These are phyloP conservation scores for Cubamyces lactineus DNA, from an alignment of 768 basidiomycete genomes.

Conservation along the genomic window DNA sequence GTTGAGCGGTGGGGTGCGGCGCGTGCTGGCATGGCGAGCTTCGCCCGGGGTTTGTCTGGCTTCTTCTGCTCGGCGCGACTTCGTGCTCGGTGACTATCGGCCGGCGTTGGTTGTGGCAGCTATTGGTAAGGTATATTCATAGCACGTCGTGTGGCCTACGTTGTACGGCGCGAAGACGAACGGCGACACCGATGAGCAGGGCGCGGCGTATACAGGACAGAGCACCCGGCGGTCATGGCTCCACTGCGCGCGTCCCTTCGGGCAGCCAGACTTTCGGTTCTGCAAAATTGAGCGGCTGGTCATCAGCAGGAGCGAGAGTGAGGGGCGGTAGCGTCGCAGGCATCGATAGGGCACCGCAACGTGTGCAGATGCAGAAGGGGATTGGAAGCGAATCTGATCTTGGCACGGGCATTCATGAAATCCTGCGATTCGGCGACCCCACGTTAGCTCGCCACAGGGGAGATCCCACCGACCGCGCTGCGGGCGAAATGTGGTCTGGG, in stretches of 20 bases:
- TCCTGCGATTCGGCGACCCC: too few species aligned
- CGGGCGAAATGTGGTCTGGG: neutral
- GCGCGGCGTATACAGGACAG: neutral
- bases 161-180: neutral
- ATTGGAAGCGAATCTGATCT: too few species aligned
- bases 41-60: too few species aligned
- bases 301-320: too few species aligned
- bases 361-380: too few species aligned
- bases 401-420: too few species aligned
- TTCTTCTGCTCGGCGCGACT: too few species aligned
- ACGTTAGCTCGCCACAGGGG: neutral
- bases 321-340: too few species aligned
- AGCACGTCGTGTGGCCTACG: neutral
- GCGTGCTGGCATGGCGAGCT: neutral
- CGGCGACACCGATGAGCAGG: neutral
- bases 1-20: neutral
- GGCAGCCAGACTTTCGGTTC: too few species aligned
- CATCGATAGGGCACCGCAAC: neutral
- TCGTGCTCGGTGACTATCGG: neutral
- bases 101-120: too few species aligned
- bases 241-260: slow-evolving; percentile 14
- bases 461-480: neutral
- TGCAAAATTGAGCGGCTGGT: too few species aligned
- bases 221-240: slow-evolving; percentile 5
- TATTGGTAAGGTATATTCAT: too few species aligned